Conservation (phyloP, 2,329 filamentous ascomycete genomes). For the Ceratocystis lukuohia region DNA sequence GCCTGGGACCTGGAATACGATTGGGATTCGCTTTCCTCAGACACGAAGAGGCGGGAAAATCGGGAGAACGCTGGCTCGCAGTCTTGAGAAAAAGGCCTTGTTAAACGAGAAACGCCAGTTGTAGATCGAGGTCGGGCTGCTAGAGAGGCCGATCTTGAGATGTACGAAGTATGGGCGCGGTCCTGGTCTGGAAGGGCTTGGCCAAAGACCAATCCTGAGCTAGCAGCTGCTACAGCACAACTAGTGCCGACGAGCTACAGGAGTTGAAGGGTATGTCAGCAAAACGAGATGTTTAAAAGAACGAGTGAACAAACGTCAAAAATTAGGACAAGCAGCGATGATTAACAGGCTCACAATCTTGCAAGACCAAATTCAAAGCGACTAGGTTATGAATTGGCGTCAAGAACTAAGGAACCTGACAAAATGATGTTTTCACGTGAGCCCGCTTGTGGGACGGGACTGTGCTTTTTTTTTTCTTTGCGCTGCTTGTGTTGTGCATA, state of each 20-base stretch:
- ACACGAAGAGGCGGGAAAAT: slow-evolving; percentile 14
- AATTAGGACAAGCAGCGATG: not conserved
- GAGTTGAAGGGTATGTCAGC: slow-evolving; percentile 4
- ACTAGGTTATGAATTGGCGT: slow-evolving; percentile 6
- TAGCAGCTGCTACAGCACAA: slow-evolving; percentile 47
- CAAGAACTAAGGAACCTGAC: slow-evolving; percentile 16
- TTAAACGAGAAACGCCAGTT: slow-evolving; percentile 8
- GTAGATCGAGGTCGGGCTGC: slow-evolving; percentile 9
- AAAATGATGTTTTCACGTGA: slow-evolving; percentile 4
- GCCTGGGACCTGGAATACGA: not conserved
- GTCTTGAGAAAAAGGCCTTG: slow-evolving; percentile 17
- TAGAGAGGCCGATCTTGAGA: slow-evolving; percentile 10
- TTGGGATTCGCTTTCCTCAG: not conserved
- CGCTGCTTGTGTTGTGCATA: not conserved
- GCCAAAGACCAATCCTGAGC: slow-evolving; percentile 46
- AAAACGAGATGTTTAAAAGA: not conserved
- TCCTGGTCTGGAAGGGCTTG: slow-evolving; percentile 30
- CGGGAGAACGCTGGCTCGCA: slow-evolving; percentile 12
- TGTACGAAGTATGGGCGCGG: slow-evolving; percentile 21
- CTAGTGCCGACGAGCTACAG: slow-evolving; percentile 47
- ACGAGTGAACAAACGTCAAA: no score
- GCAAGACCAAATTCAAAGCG: not conserved
- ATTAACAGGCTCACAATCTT: no score
- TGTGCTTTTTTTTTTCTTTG: slow-evolving; percentile 8
- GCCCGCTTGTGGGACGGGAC: slow-evolving; percentile 6